Evolutionary conservation across 179 eudicot species (phyloP), one percentile per base, ranked within the genome.

Genomic region (Drosera spatulata): DNA sequence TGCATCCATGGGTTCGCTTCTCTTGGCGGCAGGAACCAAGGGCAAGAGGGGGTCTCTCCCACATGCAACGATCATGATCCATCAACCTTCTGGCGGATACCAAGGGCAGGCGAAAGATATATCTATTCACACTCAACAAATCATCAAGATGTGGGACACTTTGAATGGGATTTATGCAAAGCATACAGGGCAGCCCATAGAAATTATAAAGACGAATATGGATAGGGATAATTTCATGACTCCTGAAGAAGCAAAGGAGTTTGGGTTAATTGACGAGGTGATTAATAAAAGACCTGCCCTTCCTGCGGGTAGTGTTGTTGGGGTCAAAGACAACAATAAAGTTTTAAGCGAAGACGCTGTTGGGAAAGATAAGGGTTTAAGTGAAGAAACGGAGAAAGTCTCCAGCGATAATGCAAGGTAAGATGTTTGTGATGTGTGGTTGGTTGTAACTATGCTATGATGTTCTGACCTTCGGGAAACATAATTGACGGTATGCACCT

Each of bases 21-120:
- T 91, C 50, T 75, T 91, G 75, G 87, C 97, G 60, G 82, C 96
- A 39, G 97, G 97, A 63, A 73, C 97, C 50, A 91, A 91, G 77
- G 97, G 97, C 40, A 91, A 88, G 80, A 75, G 97, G 71, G 82
- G 82, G 58, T 57, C 96, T 60, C 96, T 91, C 61, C 97, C 95
- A 62, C 83, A 91, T 75, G 91, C 97, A 14, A 85, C 97, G 3
- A 58, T 91, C 88, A 22, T 22, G 33, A 22, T 22, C 33, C 33
- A 22, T 22, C 33, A 22, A 22, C 33, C 33, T 22, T 22, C 97
- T 56, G 97, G 97, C 51, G 97, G 97, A 52, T 85, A 82, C 61
- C 83, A 88, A 39, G 97, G 97, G 60, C 96, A 88, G 78, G 96
- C 97, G 41, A 85, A 83, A 73, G 97, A 91, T 69, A 72, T 91